Base-by-base conservation (phyloP, 192 early-diverging fungal genomes). In the Oehlia diaphana region DNA sequence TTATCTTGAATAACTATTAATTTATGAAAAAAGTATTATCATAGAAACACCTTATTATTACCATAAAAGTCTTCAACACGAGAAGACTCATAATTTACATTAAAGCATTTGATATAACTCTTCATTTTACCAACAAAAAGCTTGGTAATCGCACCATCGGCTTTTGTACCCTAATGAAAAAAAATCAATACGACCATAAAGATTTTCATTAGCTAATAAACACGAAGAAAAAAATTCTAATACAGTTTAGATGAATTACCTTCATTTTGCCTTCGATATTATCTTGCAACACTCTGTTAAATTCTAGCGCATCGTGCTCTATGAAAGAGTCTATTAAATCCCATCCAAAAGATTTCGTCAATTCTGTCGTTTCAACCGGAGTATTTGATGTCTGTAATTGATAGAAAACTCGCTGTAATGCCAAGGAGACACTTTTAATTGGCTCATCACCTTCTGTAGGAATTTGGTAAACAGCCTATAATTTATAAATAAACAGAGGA, bases 231-330 rank as follows among this genome's bases (percentile, higher is more conserved):
- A 47, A 47, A 47, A 1, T 12, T 47, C 28, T 14, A 12, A 63
- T 16, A 13, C 63, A 9, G 42, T 4, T 12, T 61, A 64, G 6
- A 58, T 1, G 35, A 42, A 5, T 35, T 72, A 92, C 94, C 92
- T 98, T 96, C 97, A 99, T 99, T 85, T 98, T 97, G 23, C 85
- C 91, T 86, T 98, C 98, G 53, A 99, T 84, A 83, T 96, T 97
- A 83, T 99, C 98, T 84, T 97, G 96, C 68, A 99, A 87, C 21
- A 98, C 95, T 66, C 98, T 90, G 85, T 97, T 97, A 81, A 99
- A 97, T 83, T 98, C 97, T 82, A 97, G 96, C n/a, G 98, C 95
- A 85, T 99, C 98, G 82, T 99, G 98, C 87, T 99, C 96, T 90
- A 92, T 93, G 78, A 98, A 99, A 23, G 95, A 92, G 44, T 98